Evolutionary conservation across 371 early-diverging fungal species (phyloP).

Genomic region (Mucor saturninus): DNA sequence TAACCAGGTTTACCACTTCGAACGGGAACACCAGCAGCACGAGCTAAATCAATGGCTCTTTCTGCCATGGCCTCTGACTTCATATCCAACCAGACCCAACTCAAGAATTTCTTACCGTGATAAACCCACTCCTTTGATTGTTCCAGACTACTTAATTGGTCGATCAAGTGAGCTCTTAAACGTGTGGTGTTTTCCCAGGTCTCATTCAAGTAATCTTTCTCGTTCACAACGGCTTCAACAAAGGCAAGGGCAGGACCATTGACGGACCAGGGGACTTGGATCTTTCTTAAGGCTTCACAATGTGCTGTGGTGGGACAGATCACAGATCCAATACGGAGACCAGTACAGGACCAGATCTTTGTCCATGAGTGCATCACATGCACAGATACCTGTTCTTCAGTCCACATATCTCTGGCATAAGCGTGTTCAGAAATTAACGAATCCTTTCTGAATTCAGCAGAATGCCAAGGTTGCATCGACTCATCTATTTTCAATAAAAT

Average conservation of each 20-base stretch:
- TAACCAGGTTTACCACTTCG: constrained; percentile 83
- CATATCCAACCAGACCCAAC: constrained; percentile 88
- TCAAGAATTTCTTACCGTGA: constrained; percentile 76
- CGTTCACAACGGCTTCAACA: constrained; percentile 75
- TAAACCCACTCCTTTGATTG: constrained; percentile 60
- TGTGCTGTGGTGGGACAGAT: constrained; percentile 79
- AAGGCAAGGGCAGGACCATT: constrained; percentile 82
- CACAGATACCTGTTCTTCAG: constrained; percentile 68
- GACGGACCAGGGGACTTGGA: constrained; percentile 91
- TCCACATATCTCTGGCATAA: constrained; percentile 61
- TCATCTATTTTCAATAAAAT: constrained; percentile 58
- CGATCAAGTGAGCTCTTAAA: constrained; percentile 68
- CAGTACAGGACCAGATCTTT: constrained; percentile 90
- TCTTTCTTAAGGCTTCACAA: constrained; percentile 69
- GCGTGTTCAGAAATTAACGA: constrained; percentile 72
- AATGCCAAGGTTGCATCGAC: constrained; percentile 90
- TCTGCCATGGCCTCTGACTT: constrained; percentile 56
- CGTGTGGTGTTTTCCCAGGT: constrained; percentile 77
- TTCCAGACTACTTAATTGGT: constrained; percentile 47
- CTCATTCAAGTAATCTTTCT: constrained; percentile 66
- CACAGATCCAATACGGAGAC: constrained; percentile 84
- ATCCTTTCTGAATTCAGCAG: constrained; percentile 73
- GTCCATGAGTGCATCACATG: constrained; percentile 92
- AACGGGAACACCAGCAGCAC: constrained; percentile 81
- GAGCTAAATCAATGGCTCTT: constrained; percentile 67